Conservation (phyloP, 768 basidiomycete genomes). For the Agaricus sinodeliciosus region DNA sequence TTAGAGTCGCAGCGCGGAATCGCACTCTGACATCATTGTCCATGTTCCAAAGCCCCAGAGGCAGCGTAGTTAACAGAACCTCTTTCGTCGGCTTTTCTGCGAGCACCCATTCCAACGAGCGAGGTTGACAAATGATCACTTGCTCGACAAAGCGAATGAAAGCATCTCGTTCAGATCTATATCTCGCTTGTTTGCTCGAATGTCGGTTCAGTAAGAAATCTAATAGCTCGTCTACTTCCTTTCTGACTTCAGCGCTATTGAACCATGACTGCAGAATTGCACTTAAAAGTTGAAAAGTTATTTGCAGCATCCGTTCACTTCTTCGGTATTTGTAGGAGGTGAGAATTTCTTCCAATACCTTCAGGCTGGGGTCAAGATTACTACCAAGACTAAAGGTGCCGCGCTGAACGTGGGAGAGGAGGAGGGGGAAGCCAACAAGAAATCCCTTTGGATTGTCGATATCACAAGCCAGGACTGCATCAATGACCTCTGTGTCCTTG, state of each 20-base stretch:
- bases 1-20: conserved; percentile 62
- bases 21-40: conserved; percentile 84
- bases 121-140: conserved; percentile 56
- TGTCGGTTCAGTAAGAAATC: conserved; percentile 46
- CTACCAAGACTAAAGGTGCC: conserved; percentile 46
- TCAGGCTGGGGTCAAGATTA: conserved; percentile 47
- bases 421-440: conserved; percentile 46
- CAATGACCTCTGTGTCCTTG: conserved; percentile 54
- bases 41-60: conserved; percentile 32
- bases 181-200: conserved; percentile 32
- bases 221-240: conserved; percentile 32
- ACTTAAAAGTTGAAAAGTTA: conserved; percentile 56
- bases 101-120: conserved; percentile 39
- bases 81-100: conserved; percentile 23
- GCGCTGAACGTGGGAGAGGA: conserved; percentile 49
- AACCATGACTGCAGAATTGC: conserved; percentile 61
- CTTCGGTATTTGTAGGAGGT: conserved; percentile 45
- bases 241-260: conserved; percentile 6
- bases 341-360: conserved; percentile 47
- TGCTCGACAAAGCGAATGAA: conserved; percentile 58
- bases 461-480: conserved; percentile 42
- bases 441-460: conserved; percentile 44
- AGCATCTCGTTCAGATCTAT: conserved; percentile 65
- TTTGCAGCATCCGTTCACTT: conserved; percentile 44
- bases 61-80: conserved; percentile 43